Conservation (phyloP, 441 rosid genomes). For the Populus hybrid region DNA sequence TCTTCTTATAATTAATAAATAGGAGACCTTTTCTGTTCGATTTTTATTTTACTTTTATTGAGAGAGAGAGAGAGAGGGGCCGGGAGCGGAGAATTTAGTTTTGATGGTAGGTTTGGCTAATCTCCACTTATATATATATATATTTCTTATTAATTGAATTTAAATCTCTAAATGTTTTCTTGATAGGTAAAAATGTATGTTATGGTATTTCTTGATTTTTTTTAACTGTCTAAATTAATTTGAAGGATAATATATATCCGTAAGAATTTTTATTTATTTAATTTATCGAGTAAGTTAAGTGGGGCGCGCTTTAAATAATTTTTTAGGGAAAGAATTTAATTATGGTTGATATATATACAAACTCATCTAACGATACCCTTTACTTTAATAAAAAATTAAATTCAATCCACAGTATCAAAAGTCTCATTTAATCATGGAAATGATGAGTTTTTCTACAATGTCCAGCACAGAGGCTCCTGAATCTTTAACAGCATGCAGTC, state of each 20-base stretch:
- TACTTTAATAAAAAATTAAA: no score
- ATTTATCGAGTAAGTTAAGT: no score
- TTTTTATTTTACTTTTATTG: not conserved
- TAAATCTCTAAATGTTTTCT: no score
- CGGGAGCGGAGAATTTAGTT: not conserved
- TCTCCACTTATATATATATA: constrained; percentile 2
- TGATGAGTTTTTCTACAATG: not conserved
- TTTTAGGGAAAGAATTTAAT: no score
- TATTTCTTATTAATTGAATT: not conserved
- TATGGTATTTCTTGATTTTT: no score
- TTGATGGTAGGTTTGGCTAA: constrained; percentile 21
- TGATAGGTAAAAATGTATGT: no score
- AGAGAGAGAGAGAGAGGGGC: not conserved
- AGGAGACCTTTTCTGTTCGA: not conserved
- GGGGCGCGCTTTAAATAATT: no score
- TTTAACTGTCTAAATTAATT: no score
- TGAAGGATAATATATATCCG: no score
- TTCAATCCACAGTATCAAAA: not conserved
- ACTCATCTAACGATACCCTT: no score
- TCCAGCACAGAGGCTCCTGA: not conserved
- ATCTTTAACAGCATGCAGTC: not conserved
- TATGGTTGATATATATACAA: no score
- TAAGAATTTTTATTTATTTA: no score
- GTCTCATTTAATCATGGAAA: not conserved
- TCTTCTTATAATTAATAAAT: not conserved